Base-by-base conservation (phyloP, 345 rosid species). In the Dovyalis caffra region DNA sequence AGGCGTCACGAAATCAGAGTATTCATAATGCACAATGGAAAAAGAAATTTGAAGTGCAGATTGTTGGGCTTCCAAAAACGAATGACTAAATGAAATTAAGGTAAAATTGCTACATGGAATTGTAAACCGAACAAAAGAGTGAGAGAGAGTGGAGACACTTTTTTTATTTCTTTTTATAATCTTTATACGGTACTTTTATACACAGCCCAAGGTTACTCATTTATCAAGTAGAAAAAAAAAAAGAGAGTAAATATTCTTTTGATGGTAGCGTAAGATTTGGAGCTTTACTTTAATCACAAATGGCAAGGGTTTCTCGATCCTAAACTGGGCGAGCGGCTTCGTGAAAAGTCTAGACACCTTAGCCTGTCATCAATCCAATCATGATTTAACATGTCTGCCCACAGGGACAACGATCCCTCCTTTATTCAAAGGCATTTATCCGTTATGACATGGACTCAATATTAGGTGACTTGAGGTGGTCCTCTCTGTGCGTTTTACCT, bases 331-430 rank as follows among this genome's bases (percentile, higher is more conserved):
- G 49, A 25, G 74, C 26, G 40, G n/a, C n/a, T 6, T 29, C 5
- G 43, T 53, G 64, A 51, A 65, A 65, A 33, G 61, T n/a, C 4
- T 34, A 43, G 23, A 40, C 69, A 73, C 16, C 38, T 31, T 45
- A 23, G 43, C 69, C 68, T 49, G 21, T 51, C 61, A 58, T 64
- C 43, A 25, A 69, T 68, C 74, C 69, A 76, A 76, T 76, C 78
- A 69, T 61, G 74, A 69, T 69, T 15, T n/a, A 76, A 76, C 70
- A 63, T 69, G 69, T 76, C 72, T 69, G 12, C 61, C 73, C 23
- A 31, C 61, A 31, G n/a, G n/a, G 35, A 14, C 21, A 60, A 18
- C 38, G 28, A 32, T 69, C 14, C 51, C 25, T 7, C 14, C 74
- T 76, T 62, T 45, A 33, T 69, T 61, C 37, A 62, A 76, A 62